Base-by-base conservation (phyloP, 2,329 filamentous ascomycete genomes). In the Colletotrichum sp. region DNA sequence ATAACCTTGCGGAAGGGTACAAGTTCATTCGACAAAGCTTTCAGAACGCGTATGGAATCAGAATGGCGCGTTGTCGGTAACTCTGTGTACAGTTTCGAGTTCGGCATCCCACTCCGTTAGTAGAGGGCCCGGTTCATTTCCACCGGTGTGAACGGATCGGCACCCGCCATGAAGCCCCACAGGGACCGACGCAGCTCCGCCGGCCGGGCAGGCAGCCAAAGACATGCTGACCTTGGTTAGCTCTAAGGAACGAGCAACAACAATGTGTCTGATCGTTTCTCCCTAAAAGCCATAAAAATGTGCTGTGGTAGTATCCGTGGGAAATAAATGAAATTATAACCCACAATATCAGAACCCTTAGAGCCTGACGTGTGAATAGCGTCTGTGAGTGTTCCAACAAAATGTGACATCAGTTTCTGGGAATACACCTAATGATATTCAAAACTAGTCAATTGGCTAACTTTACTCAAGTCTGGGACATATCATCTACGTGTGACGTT, bases 161-260 rank as follows among this genome's bases (percentile, higher is more conserved):
- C 18, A 49, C 1, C 3, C 44, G 44, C 18, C 12, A 1, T 7
- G 1, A n/a, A 1, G 6, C 44, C 16, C 44, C 18, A 21, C 0
- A 49, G 18, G 10, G 6, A 49, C 18, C 18, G 1, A 49, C 39
- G n/a, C n/a, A n/a, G n/a, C n/a, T 49, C 44, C 9, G 18, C 39
- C 18, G 44, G 18, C 44, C 44, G 18, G 10, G 10, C 44, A 49
- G 10, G 44, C 0, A 49, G 10, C 10, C 18, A 49, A 12, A 12
- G 18, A 49, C 18, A 44, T 44, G 39, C 39, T n/a, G 18, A n/a
- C 10, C 3, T 49, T 0, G 1, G 18, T 3, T 2, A 12, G 10
- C 44, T 49, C 18, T 49, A n/a, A 21, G 10, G n/a, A 49, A 13
- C 21, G 44, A 49, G 44, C 18, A 49, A 49, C 0, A 49, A 21